Conservation (phyloP, 2,329 filamentous ascomycete species). For the Alternaria tenuissima region DNA sequence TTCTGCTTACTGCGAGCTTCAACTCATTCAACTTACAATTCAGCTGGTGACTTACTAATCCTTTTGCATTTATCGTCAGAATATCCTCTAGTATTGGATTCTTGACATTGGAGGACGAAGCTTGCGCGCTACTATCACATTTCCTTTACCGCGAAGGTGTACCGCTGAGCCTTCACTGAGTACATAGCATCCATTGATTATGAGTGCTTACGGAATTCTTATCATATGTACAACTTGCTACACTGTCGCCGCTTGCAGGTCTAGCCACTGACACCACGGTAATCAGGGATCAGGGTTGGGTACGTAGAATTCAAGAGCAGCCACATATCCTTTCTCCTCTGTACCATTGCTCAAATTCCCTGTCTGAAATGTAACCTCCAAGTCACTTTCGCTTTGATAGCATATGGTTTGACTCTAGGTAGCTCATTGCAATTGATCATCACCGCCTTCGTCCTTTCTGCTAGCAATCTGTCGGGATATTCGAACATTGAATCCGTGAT, state of each 20-base stretch:
- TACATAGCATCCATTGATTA: too few relatives aligned
- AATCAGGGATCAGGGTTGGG: too few relatives aligned
- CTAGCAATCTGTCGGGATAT: background rate
- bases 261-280: fast-evolving
- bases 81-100: background rate
- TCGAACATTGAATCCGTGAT: background rate
- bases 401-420: background rate
- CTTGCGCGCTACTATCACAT: background rate
- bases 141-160: background rate
- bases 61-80: background rate
- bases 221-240: too few relatives aligned
- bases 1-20: fast-evolving
- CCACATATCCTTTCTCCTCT: too few relatives aligned
- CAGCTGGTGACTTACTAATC: fast-evolving
- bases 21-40: background rate
- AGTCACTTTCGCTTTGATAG: too few relatives aligned
- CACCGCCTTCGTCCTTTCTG: background rate
- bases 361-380: fast-evolving
- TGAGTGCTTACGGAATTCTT: too few relatives aligned
- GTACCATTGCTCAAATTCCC: fast-evolving
- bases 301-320: too few relatives aligned
- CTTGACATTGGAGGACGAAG: background rate
- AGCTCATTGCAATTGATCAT: background rate
- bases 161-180: background rate
- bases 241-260: too few relatives aligned